Percentiles rank a stretch among this genome's conserved stretches.
phyloP scores from a whole-genome alignment of 2,329 filamentous ascomycete species.

The Chaetomium sp. region DNA sequence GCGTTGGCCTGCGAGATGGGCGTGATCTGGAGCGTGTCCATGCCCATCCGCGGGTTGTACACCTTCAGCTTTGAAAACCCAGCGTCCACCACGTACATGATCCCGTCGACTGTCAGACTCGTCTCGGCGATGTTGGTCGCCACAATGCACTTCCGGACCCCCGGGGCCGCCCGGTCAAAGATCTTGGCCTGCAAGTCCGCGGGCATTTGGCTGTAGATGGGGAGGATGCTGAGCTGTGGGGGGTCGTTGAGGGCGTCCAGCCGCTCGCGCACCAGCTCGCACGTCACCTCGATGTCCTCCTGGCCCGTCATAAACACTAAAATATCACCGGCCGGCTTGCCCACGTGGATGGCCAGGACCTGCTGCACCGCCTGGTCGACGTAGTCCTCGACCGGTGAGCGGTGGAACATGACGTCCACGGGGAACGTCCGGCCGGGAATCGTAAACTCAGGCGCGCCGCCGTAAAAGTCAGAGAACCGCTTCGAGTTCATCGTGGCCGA shows the following conservation, averaged over 20 bases:
- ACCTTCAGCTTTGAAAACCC: conserved; percentile 98
- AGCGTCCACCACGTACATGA: conserved; percentile 97
- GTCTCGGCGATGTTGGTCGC: conserved; percentile 99
- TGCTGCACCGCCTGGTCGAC: conserved; percentile 96
- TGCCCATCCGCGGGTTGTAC: conserved; percentile 97
- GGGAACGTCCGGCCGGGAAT: conserved; percentile 96
- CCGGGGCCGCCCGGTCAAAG: conserved; percentile 83
- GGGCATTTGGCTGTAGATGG: conserved; percentile 99
- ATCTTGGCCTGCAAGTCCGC: conserved; percentile 97
- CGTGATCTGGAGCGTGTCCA: conserved; percentile 97
- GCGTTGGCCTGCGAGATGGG: conserved; percentile 96
- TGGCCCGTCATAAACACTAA: conserved; percentile 99
- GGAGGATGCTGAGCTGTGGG: conserved; percentile 86
- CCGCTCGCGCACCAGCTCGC: conserved; percentile 83
- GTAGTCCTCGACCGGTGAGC: conserved; percentile 94
- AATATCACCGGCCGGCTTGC: conserved; percentile 87
- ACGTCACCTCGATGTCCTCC: conserved; percentile 96
- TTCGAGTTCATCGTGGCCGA: conserved; percentile 99
- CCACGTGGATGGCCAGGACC: conserved; percentile 91
- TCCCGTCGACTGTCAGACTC: conserved; percentile 94
- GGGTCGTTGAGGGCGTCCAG: conserved; percentile 87
- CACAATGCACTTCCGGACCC: conserved; percentile 94
- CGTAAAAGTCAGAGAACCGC: conserved; percentile 91
- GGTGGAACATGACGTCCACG: conserved; percentile 91
- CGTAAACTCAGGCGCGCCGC: conserved; percentile 90